Base-by-base conservation (phyloP, 2,329 filamentous ascomycete species). In the Sporothrix brunneoviolacea region DNA sequence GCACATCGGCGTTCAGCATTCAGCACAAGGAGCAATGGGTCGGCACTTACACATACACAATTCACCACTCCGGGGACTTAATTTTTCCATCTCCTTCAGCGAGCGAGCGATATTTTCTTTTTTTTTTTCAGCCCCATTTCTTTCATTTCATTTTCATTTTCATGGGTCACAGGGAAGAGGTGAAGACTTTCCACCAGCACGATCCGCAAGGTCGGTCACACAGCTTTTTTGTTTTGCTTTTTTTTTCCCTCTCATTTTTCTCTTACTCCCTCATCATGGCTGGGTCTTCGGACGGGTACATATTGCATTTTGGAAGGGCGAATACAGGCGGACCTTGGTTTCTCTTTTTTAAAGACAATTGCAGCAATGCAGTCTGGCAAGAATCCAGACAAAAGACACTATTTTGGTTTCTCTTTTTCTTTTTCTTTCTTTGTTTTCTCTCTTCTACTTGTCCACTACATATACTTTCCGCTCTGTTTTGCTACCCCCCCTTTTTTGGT, bases 281-380 rank as follows among this genome's bases (percentile, higher is more conserved):
- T 75, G 72, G 75, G 68, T 70, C 69, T 69, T 61, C 70, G 68
- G 69, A 69, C 68, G 69, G 70, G 68, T 65, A 69, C 72, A 68
- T 70, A 70, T 68, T 73, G 73, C 74, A 75, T 77, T 74, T 73
- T 69, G 71, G 67, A 64, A 66, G 67, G 72, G 71, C 70, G 72
- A 70, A 72, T 69, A 71, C 67, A 68, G 67, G 70, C 68, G 69
- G 70, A 66, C 68, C 69, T 68, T 68, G 48, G 44, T 61, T 64
- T 54, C 40, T 37, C 32, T 39, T 44, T 64, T 57, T 55, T 58
- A 56, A 56, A 56, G 55, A 56, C 48, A 50, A 30, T 27, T 41
- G 55, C 55, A 56, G 55, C 55, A 50, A 56, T 56, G 55, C 55
- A 37, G 15, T 51, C 48, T 52, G 52, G 54, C 46, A 37, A 54